These are phyloP conservation scores for Fusarium sp. DNA, from an alignment of 2,329 filamentous ascomycete genomes.

Conservation along the genomic window DNA sequence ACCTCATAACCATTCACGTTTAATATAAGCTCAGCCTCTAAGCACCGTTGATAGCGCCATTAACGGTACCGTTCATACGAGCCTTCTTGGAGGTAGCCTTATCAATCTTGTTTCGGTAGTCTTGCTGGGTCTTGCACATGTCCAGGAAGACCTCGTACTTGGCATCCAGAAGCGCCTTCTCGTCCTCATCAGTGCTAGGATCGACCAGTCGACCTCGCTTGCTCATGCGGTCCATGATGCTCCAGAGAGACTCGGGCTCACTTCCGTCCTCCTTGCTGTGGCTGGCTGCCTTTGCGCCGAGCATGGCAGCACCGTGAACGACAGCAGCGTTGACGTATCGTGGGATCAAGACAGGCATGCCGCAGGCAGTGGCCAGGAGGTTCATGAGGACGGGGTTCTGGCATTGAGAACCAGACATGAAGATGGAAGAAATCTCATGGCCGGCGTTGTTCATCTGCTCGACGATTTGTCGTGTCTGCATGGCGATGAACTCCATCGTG, in stretches of 20 bases:
- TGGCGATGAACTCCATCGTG: constrained; percentile 97
- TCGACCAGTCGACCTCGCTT: constrained; percentile 88
- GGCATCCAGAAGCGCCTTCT: constrained; percentile 82
- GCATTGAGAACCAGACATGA: constrained; percentile 99
- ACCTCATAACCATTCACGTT: constrained; percentile 5
- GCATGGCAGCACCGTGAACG: constrained; percentile 97
- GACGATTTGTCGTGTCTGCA: constrained; percentile 96
- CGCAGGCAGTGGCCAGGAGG: constrained; percentile 88
- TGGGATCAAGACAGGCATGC: constrained; percentile 93
- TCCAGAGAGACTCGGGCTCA: constrained; percentile 88
- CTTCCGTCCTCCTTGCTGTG: constrained; percentile 73
- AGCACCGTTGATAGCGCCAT: constrained; percentile 48
- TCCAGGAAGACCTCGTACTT: constrained; percentile 98
- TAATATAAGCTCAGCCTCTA: constrained; percentile 24
- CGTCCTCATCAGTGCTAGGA: constrained; percentile 75
- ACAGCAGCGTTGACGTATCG: constrained; percentile 95
- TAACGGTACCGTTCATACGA: constrained; percentile 46
- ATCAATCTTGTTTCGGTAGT: constrained; percentile 83
- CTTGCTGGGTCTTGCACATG: constrained; percentile 86
- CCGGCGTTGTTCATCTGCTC: constrained; percentile 92
- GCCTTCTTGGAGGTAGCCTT: constrained; percentile 60
- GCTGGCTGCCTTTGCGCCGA: constrained; percentile 96
- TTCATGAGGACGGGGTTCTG: constrained; percentile 94
- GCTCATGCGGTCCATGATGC: constrained; percentile 97
- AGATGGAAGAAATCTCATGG: constrained; percentile 90